A percentile compares a stretch with the other conserved stretches of the same genome.
Evolutionary conservation across 1,284 basidiomycete species (phyloP).

Genomic region (Ustilago tritici): DNA sequence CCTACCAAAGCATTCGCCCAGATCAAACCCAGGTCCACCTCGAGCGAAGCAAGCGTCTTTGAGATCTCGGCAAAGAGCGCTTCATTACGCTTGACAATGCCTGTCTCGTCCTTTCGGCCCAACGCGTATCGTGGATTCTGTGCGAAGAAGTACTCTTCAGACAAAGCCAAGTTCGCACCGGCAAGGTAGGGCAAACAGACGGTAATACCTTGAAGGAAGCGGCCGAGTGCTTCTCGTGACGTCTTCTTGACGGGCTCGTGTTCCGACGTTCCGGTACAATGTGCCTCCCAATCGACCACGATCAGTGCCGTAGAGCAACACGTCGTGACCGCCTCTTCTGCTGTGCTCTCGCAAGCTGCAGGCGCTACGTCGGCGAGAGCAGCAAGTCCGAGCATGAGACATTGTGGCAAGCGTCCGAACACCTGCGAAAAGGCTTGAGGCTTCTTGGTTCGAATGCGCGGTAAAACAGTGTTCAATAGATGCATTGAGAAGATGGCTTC

Average conservation of each 20-base stretch:
- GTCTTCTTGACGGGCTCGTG: conserved; percentile 24
- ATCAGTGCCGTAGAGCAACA: conserved; percentile 41
- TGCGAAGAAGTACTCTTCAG: conserved; percentile 32
- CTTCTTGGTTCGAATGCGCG: conserved; percentile 61
- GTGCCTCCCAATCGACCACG: conserved; percentile 46
- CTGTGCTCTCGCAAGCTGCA: conserved; percentile 12
- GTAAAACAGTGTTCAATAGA: conserved; percentile 43
- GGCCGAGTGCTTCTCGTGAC: conserved; percentile 35
- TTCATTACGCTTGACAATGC: conserved; percentile 38
- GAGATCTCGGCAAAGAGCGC: conserved; percentile 44
- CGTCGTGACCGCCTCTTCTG: conserved; percentile 25
- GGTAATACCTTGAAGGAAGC: conserved; percentile 42
- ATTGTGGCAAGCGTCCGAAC: conserved; percentile 46
- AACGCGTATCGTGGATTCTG: conserved; percentile 34
- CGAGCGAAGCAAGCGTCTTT: conserved; percentile 40
- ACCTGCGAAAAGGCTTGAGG: conserved; percentile 53
- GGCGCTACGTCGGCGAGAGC: conserved; percentile 6
- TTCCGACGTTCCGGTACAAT: conserved; percentile 23
- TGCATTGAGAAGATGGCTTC: conserved; percentile 41
- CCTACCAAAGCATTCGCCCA: conserved; percentile 35
- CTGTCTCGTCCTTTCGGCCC: conserved; percentile 2
- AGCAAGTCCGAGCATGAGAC: conserved; percentile 34
- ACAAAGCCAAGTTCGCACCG: conserved; percentile 24
- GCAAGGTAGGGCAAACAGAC: conserved; percentile 39
- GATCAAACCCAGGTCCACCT: conserved; percentile 36